These are phyloP conservation scores for Erythrophleum fordii DNA, from an alignment of 306 rosid genomes.

Conservation along the genomic window DNA sequence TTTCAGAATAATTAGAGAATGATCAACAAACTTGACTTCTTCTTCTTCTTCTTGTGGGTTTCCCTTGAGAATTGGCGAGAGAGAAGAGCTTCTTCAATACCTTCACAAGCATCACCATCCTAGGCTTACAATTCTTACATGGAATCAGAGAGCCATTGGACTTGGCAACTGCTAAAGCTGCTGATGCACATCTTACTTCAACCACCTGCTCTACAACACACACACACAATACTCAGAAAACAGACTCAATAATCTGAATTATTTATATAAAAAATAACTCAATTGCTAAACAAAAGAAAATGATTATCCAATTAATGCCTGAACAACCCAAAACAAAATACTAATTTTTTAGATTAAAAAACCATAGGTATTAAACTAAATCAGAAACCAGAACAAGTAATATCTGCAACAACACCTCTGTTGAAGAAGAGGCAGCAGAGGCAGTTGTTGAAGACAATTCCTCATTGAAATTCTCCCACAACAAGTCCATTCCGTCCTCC, in stretches of 20 bases:
- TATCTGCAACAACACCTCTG: conserved; percentile 3
- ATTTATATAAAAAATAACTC: too few relatives aligned
- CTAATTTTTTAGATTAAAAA: neutral
- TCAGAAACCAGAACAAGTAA: neutral
- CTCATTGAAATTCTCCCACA: conserved; percentile 71
- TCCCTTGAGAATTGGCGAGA: conserved; percentile 39
- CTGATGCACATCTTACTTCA: conserved; percentile 22
- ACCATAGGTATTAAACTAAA: neutral
- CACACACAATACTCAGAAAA: too few relatives aligned
- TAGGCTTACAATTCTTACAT: conserved; percentile 34
- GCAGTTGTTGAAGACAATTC: conserved; percentile 44
- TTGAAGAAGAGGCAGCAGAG: conserved; percentile 44
- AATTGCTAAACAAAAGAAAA: neutral
- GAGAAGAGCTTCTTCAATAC: conserved; percentile 54
- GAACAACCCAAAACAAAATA: neutral
- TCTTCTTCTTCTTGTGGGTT: neutral
- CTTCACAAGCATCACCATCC: conserved; percentile 51
- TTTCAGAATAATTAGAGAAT: conserved; percentile 17
- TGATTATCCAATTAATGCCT: neutral
- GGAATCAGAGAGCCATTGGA: conserved; percentile 17
- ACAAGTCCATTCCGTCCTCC: conserved; percentile 51
- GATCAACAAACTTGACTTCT: conserved; percentile 21
- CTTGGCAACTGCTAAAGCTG: conserved; percentile 27
- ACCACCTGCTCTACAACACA: neutral
- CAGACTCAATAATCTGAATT: too few relatives aligned